These are phyloP conservation scores for Pichia sp. DNA, from an alignment of 1,139 yeast species.

Conservation along the genomic window DNA sequence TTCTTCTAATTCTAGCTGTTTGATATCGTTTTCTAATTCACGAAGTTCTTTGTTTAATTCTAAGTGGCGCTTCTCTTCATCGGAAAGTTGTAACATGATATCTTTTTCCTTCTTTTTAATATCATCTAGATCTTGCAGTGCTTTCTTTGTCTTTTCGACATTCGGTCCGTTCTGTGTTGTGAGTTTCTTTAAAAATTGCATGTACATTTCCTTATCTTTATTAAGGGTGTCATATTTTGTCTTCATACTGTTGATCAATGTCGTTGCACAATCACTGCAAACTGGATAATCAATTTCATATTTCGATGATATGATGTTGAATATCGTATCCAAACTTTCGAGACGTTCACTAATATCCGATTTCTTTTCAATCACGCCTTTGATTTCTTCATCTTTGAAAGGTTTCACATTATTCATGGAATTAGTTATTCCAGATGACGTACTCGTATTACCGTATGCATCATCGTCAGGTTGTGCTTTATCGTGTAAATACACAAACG, in stretches of 20 bases:
- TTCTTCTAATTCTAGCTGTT: conserved; percentile 42
- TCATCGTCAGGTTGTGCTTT: conserved; percentile 10
- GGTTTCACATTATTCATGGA: not conserved
- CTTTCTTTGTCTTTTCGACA: conserved; percentile 41
- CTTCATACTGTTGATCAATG: conserved; percentile 65
- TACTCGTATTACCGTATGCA: not conserved
- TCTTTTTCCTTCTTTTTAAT: conserved; percentile 39
- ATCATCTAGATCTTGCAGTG: conserved; percentile 42
- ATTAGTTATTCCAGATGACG: not conserved
- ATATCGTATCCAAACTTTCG: conserved; percentile 54
- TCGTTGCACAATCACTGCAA: conserved; percentile 79
- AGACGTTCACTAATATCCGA: conserved; percentile 33
- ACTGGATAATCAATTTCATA: conserved; percentile 85
- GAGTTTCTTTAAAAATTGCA: conserved; percentile 67
- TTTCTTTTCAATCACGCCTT: conserved; percentile 31
- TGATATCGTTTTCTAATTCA: conserved; percentile 41
- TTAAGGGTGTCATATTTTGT: conserved; percentile 71
- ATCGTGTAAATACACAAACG: conserved; percentile 16
- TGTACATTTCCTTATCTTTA: conserved; percentile 76
- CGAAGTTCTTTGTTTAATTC: conserved; percentile 42
- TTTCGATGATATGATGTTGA: conserved; percentile 62
- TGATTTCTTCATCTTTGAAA: conserved; percentile 7
- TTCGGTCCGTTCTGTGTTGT: conserved; percentile 52
- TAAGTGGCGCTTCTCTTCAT: conserved; percentile 43
- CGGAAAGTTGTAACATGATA: conserved; percentile 41